A percentile compares a stretch with the other conserved stretches of the same genome.
Evolutionary conservation across 176 grass and related monocot species (phyloP).

Genomic region (Carex parvula): DNA sequence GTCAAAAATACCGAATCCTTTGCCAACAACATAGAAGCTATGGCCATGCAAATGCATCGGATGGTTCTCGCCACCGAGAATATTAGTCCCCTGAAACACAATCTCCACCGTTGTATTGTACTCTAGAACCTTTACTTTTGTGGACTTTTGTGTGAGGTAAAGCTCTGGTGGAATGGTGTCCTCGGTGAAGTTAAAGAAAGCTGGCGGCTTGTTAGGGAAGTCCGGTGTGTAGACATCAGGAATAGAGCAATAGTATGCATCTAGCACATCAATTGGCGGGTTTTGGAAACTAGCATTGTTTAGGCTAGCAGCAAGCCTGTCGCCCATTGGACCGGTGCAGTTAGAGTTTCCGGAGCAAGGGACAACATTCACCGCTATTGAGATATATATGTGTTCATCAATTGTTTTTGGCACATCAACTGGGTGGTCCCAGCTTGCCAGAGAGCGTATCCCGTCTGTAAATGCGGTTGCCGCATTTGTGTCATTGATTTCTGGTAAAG

Average conservation of each 20-base stretch:
- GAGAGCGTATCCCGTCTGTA: slow-evolving; percentile 39
- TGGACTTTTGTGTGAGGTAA: slow-evolving; percentile 30
- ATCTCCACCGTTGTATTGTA: slow-evolving; percentile 84
- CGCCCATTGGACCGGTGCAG: slow-evolving; percentile 11
- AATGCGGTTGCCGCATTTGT: slow-evolving; percentile 39
- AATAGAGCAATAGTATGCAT: slow-evolving; percentile 33
- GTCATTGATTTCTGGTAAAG: slow-evolving; percentile 46
- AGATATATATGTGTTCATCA: slow-evolving; percentile 55
- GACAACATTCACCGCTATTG: slow-evolving; percentile 39
- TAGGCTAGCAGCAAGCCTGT: slow-evolving; percentile 42
- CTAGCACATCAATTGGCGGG: slow-evolving; percentile 50
- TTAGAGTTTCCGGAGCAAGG: slow-evolving; percentile 39
- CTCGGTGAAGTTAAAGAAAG: slow-evolving; percentile 29
- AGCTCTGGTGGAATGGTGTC: slow-evolving; percentile 10
- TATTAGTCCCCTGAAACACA: slow-evolving; percentile 59
- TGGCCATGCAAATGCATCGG: slow-evolving; percentile 81
- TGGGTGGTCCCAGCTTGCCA: slow-evolving; percentile 8
- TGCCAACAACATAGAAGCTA: slow-evolving; percentile 82
- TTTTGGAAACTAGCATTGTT: slow-evolving; percentile 69
- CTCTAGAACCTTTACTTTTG: slow-evolving; percentile 37
- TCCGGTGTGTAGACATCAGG: slow-evolving; percentile 47
- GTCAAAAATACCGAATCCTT: slow-evolving; percentile 50
- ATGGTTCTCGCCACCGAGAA: slow-evolving; percentile 56
- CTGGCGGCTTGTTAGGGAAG: slow-evolving; percentile 56
- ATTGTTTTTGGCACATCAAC: slow-evolving; percentile 41